These are phyloP conservation scores for Russula compacta DNA, from an alignment of 768 basidiomycete genomes.

Conservation along the genomic window DNA sequence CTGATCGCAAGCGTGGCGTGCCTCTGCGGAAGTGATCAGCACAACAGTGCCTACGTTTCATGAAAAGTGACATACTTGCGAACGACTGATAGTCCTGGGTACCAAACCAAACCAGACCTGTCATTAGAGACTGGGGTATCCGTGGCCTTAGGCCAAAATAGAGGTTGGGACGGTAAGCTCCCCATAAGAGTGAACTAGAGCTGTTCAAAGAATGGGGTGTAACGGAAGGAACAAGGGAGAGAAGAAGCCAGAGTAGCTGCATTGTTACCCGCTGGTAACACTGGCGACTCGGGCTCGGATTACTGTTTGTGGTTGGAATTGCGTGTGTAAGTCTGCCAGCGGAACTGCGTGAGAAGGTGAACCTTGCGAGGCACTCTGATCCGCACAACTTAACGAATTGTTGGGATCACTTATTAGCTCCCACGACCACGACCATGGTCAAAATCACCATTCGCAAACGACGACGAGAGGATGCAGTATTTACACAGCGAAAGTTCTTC, in stretches of 20 bases:
- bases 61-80: slow-evolving; percentile 38
- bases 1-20: slow-evolving; percentile 86
- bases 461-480: slow-evolving; percentile 55
- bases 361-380: too few species aligned
- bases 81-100: slow-evolving; percentile 74
- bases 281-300: not conserved
- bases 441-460: slow-evolving; percentile 69
- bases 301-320: not conserved
- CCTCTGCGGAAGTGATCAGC: slow-evolving; percentile 34
- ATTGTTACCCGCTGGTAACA: slow-evolving; percentile 24
- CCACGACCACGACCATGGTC: slow-evolving; percentile 28
- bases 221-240: slow-evolving; percentile 35
- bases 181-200: slow-evolving; percentile 60
- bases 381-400: too few species aligned
- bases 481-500: slow-evolving; percentile 87
- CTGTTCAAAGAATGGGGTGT: slow-evolving; percentile 36
- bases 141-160: slow-evolving; percentile 89
- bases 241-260: slow-evolving; percentile 37
- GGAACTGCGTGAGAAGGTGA: too few species aligned
- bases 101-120: slow-evolving; percentile 91
- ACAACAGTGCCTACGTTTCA: not conserved
- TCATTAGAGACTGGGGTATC: slow-evolving; percentile 82
- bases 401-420: not conserved
- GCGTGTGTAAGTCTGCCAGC: not conserved
- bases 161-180: slow-evolving; percentile 83